Conservation (phyloP, 1,139 yeast species). For the Suhomyces panamericanus region DNA sequence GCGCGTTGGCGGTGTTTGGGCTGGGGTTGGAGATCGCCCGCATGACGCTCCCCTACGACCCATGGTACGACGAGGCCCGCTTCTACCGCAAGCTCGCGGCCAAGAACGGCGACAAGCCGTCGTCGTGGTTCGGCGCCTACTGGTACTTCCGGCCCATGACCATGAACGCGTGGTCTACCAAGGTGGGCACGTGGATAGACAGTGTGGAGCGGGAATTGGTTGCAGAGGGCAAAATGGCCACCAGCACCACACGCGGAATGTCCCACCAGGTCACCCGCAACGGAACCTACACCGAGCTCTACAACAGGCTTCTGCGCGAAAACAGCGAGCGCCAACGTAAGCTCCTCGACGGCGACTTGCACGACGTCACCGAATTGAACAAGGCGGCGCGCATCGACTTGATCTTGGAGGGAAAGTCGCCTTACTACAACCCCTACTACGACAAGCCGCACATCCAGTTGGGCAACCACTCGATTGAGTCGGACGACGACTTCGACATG, state of each 20-base stretch:
- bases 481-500: slow-evolving; percentile 45
- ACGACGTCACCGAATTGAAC: slow-evolving; percentile 37
- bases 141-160: slow-evolving; percentile 53
- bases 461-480: slow-evolving; percentile 37
- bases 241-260: not conserved
- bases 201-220: slow-evolving; percentile 19
- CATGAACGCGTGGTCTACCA: slow-evolving; percentile 46
- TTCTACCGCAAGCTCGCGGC: slow-evolving; percentile 47
- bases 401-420: slow-evolving; percentile 35
- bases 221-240: slow-evolving; percentile 3
- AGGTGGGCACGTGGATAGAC: slow-evolving; percentile 33
- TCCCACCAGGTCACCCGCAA: slow-evolving; percentile 12
- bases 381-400: slow-evolving; percentile 40
- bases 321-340: slow-evolving; percentile 23
- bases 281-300: slow-evolving; percentile 27
- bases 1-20: slow-evolving; percentile 30
- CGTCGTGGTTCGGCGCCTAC: slow-evolving; percentile 63
- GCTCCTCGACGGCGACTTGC: slow-evolving; percentile 29
- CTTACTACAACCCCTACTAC: slow-evolving; percentile 15
- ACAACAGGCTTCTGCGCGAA: slow-evolving; percentile 25
- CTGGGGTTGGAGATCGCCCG: slow-evolving; percentile 53
- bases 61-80: slow-evolving; percentile 63
- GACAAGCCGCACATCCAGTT: slow-evolving; percentile 40
- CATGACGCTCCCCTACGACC: slow-evolving; percentile 54
- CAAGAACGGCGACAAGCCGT: slow-evolving; percentile 43